Evolutionary conservation across 345 rosid genomes (phyloP), one percentile per base, ranked within the genome.

Genomic region (Arabis alpina): DNA sequence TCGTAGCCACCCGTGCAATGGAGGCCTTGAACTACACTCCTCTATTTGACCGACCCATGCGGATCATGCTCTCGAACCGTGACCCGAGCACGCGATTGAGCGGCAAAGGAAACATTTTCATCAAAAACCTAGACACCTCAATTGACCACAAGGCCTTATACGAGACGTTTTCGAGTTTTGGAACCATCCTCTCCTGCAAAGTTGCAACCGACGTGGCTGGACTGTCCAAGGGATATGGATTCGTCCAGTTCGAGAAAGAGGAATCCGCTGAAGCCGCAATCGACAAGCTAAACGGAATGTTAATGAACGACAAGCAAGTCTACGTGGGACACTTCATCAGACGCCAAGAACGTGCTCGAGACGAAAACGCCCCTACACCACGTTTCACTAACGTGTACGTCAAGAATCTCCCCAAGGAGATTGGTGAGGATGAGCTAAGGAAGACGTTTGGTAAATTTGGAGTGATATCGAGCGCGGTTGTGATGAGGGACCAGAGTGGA

Each of bases 31-130:
- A 85, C 72, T 87, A 80, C 69, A 71, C 85, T 14, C 84, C 82
- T 6, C 27, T 88, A 27, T 80, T 82, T 71, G 93, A 86, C 50
- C 82, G 79, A 61, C 84, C 90, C 2, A 82, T 87, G 15, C 68
- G 93, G 75, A 83, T 85, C 16, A 88, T 88, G 93, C 81, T 73
- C 71, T 88, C 90, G 10, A 81, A 85, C 61, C 80, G 90, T 27
- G 93, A 88, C 70, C 90, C 93, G 8, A 82, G 84, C 34, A 68
- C 73, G 4, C 78, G 93, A 71, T 57, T 75, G 49, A 85, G 86
- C 66, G 93, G 93, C 16, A 64, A 74, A 76, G 93, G 78, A 23
- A 88, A 88, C 72, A 73, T 88, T 36, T 88, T 84, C 52, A 85
- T 88, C 73, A 88, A 85, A 82, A 87, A 87, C 64, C 81, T 85